Evolutionary conservation across 225 moss, liverwort and hornwort species (phyloP).

Genomic region (Climacium dendroides): DNA sequence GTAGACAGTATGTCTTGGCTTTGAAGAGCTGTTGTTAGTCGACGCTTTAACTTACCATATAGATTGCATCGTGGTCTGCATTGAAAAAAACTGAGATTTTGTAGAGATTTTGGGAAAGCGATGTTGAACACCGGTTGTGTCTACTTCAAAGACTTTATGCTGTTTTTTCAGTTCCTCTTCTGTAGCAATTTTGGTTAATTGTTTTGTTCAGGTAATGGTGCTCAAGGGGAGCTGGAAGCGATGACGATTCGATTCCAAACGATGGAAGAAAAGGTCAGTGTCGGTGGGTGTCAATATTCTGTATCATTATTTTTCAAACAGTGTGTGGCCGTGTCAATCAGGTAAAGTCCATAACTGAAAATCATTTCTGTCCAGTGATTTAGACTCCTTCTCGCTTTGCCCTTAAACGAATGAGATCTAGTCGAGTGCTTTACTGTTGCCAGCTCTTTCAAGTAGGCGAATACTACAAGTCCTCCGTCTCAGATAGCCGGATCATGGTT

Average conservation of each 20-base stretch:
- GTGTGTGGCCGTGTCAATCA: too few relatives aligned
- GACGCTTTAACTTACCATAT: not conserved
- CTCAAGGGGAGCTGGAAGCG: slow-evolving; percentile 41
- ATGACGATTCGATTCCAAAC: slow-evolving; percentile 29
- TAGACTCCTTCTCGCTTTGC: too few relatives aligned
- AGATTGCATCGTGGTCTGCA: not conserved
- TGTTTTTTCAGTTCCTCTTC: not conserved
- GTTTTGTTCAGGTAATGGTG: slow-evolving; percentile 16
- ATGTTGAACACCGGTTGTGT: not conserved
- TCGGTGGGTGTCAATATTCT: not conserved
- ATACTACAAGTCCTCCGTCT: too few relatives aligned
- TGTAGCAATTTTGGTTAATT: not conserved
- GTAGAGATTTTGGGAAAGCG: not conserved
- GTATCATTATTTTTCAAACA: not conserved
- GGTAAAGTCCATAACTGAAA: too few relatives aligned
- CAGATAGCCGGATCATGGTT: too few relatives aligned
- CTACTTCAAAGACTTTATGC: not conserved
- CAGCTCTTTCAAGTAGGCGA: too few relatives aligned
- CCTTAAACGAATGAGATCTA: too few relatives aligned
- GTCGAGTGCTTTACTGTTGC: too few relatives aligned
- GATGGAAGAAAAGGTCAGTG: slow-evolving; percentile 42
- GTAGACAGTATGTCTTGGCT: not conserved
- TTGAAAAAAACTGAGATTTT: not conserved
- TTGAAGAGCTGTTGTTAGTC: not conserved
- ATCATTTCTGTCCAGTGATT: too few relatives aligned